These are phyloP conservation scores for Medakamo hakoo DNA, from an alignment of 139 green algal genomes.

Conservation along the genomic window DNA sequence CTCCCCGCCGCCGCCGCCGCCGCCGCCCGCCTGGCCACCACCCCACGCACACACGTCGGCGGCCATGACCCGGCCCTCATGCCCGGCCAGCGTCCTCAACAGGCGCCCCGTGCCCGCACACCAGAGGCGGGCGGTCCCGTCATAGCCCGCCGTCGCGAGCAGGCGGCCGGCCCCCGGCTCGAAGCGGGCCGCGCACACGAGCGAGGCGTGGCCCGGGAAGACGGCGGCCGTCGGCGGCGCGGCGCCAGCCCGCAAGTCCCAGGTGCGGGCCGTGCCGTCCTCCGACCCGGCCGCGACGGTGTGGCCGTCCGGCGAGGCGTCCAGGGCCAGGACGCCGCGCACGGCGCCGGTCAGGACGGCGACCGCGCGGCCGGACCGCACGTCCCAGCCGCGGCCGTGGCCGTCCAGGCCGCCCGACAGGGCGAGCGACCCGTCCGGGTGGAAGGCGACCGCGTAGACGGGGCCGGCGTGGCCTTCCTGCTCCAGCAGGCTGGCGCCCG, in stretches of 20 bases:
- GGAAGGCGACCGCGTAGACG: conserved; percentile 87
- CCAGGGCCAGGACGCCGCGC: conserved; percentile 63
- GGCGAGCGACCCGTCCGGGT: conserved; percentile 65
- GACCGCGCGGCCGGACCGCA: conserved; percentile 69
- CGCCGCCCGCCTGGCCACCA: conserved; percentile 4
- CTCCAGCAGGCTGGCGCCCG: conserved; percentile 65
- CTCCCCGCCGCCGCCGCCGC: too few relatives aligned
- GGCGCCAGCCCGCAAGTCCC: conserved; percentile 69
- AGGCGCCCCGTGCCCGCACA: conserved; percentile 31
- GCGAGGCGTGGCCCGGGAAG: conserved; percentile 58
- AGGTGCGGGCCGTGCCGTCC: conserved; percentile 66
- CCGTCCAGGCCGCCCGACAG: conserved; percentile 63
- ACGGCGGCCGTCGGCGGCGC: conserved; percentile 66
- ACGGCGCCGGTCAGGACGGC: conserved; percentile 72
- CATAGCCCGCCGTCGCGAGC: conserved; percentile 62
- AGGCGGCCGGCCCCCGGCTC: conserved; percentile 48
- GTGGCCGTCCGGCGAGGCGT: conserved; percentile 81
- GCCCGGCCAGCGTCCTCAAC: conserved; percentile 58
- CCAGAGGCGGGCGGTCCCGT: conserved; percentile 49
- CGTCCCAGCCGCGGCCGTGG: conserved; percentile 75
- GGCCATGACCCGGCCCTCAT: conserved; percentile 88
- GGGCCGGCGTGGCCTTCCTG: conserved; percentile 88
- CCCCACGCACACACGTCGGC: conserved; percentile 39
- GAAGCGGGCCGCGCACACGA: conserved; percentile 56
- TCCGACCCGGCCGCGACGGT: conserved; percentile 55